Conservation (phyloP, 352 stramenopile species). For the Elongisporangium undulatum region DNA sequence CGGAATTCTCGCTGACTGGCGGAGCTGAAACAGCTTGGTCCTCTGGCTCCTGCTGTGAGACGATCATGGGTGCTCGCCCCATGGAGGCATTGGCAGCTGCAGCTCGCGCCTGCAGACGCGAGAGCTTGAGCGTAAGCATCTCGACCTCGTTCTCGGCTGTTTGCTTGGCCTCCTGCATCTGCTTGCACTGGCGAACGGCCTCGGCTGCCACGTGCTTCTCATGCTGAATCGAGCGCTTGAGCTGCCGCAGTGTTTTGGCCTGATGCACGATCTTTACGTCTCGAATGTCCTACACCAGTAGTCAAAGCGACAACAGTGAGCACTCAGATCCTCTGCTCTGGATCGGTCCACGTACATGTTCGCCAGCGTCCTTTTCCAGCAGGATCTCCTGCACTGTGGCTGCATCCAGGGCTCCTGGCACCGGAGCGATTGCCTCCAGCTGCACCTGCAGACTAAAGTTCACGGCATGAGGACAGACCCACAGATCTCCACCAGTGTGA, state of each 20-base stretch:
- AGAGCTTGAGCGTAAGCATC: constrained; percentile 50
- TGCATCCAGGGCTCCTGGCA: constrained; percentile 46
- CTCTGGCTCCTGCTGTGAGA: constrained; percentile 1
- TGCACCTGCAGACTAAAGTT: constrained; percentile 55
- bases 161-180: constrained; percentile 20
- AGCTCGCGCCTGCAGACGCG: constrained; percentile 42
- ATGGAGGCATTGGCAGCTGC: constrained; percentile 10
- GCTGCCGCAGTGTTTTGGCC: constrained; percentile 52
- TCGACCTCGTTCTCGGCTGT: constrained; percentile 57
- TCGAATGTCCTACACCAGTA: constrained; percentile 55
- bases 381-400: constrained; percentile 54
- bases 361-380: constrained; percentile 45
- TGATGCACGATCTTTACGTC: constrained; percentile 79
- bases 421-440: constrained; percentile 53
- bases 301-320: not conserved
- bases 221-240: constrained; percentile 53
- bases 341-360: constrained; percentile 34
- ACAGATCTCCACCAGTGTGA: not conserved
- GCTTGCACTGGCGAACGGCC: constrained; percentile 33
- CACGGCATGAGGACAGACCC: not conserved
- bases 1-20: not conserved
- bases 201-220: constrained; percentile 51
- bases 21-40: constrained; percentile 4
- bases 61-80: too few species aligned
- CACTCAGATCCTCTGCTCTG: not conserved